A percentile compares a stretch with the other conserved stretches of the same genome.
Conservation (phyloP, 2,329 filamentous ascomycete species). For the Claviceps humidiphila region DNA sequence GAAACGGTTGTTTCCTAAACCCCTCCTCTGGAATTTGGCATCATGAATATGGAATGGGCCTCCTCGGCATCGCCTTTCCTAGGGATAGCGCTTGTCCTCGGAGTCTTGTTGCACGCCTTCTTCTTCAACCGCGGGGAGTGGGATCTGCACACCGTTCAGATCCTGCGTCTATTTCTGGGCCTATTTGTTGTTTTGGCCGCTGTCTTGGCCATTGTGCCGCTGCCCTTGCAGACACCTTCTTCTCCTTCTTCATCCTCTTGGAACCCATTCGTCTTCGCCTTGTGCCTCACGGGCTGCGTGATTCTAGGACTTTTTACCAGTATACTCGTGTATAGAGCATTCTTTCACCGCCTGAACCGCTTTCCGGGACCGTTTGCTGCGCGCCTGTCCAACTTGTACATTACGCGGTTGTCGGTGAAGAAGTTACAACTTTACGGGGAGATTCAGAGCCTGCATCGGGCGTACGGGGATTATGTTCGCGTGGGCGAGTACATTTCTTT, state of each 20-base stretch:
- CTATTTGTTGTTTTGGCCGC: background rate
- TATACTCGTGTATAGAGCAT: slow-evolving; percentile 10
- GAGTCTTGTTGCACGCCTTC: slow-evolving; percentile 9
- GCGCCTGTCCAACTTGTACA: slow-evolving; percentile 13
- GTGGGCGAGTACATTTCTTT: slow-evolving; percentile 9
- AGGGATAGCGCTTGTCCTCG: slow-evolving; percentile 21
- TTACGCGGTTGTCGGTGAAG: slow-evolving; percentile 11
- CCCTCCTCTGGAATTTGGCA: background rate
- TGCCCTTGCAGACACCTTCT: background rate
- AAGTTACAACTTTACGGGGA: slow-evolving; percentile 14
- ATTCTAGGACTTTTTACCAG: slow-evolving; percentile 4
- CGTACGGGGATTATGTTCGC: slow-evolving; percentile 19
- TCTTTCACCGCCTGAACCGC: slow-evolving; percentile 14
- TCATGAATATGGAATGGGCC: background rate
- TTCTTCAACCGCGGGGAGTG: slow-evolving; percentile 15
- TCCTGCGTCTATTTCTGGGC: background rate
- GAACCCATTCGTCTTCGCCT: background rate
- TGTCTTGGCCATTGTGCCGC: background rate
- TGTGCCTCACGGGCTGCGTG: background rate
- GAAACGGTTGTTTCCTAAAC: background rate
- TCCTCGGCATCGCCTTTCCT: background rate
- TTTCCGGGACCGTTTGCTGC: slow-evolving; percentile 17
- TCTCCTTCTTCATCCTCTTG: background rate
- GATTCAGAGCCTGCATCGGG: slow-evolving; percentile 13
- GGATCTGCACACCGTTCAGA: slow-evolving; percentile 9